A percentile compares a stretch with the other conserved stretches of the same genome.
These are phyloP conservation scores for Escallonia rubra DNA, from an alignment of 129 eudicot species.

Conservation along the genomic window DNA sequence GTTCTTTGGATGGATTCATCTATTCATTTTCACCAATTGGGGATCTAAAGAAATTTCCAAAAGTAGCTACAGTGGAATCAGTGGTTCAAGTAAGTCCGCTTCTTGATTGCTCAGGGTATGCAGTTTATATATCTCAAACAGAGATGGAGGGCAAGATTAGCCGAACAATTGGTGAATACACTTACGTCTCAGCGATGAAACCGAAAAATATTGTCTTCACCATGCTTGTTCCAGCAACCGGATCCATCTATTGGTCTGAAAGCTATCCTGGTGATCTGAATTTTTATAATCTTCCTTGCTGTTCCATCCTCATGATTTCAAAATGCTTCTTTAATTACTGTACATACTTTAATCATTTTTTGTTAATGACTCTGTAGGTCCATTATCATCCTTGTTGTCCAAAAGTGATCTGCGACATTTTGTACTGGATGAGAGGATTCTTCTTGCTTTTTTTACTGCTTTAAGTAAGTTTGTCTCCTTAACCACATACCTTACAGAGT, in stretches of 20 bases:
- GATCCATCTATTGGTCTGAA: constrained; percentile 69
- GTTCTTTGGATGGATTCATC: constrained; percentile 86
- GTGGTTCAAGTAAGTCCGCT: constrained; percentile 63
- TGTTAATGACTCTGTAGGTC: constrained; percentile 31
- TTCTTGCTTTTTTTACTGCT: constrained; percentile 68
- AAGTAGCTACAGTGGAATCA: constrained; percentile 19
- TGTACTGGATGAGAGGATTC: constrained; percentile 55
- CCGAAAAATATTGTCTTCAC: constrained; percentile 43
- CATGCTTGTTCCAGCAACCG: constrained; percentile 71
- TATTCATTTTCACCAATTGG: constrained; percentile 91
- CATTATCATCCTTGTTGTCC: constrained; percentile 29
- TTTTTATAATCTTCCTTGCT: constrained; percentile 11
- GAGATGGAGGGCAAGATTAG: constrained; percentile 56
- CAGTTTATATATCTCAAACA: constrained; percentile 66
- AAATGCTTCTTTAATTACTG: neutral
- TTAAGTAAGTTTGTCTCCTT: constrained; percentile 49
- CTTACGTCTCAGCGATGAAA: constrained; percentile 57
- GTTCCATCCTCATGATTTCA: neutral
- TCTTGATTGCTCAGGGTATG: constrained; percentile 93
- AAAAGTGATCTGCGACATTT: constrained; percentile 58
- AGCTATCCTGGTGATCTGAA: constrained; percentile 60
- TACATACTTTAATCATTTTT: constrained; percentile 8
- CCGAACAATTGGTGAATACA: constrained; percentile 40
- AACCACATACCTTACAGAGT: neutral
- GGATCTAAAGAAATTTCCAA: constrained; percentile 47